phyloP scores from a whole-genome alignment of 2,329 filamentous ascomycete genomes.

The Trichophyton simii region DNA sequence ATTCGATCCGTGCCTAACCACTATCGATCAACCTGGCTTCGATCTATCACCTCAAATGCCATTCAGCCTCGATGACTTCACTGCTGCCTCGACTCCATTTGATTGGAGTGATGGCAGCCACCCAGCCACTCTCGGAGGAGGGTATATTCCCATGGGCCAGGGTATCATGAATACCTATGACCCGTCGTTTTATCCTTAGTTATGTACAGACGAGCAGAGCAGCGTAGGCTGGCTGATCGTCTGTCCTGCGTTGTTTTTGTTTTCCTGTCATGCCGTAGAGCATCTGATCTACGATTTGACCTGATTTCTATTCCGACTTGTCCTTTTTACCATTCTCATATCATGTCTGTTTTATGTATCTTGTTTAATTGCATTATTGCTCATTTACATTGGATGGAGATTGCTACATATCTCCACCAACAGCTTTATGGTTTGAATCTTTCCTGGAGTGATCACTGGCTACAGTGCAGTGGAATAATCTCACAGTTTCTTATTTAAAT shows the following conservation, averaged over 20 bases:
- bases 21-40: not conserved
- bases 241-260: slow-evolving; percentile 22
- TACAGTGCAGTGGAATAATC: slow-evolving; percentile 1
- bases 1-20: slow-evolving; percentile 5
- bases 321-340: slow-evolving; percentile 14
- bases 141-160: slow-evolving; percentile 21
- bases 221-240: slow-evolving; percentile 24
- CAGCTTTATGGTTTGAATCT: not conserved
- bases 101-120: slow-evolving; percentile 6
- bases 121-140: slow-evolving; percentile 11
- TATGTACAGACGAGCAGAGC: slow-evolving; percentile 19
- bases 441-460: not conserved
- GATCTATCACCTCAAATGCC: slow-evolving; percentile 7
- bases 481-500: slow-evolving; percentile 1
- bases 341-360: slow-evolving; percentile 18
- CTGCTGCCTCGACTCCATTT: slow-evolving; percentile 8
- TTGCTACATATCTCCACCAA: not conserved
- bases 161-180: slow-evolving; percentile 23
- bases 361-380: slow-evolving; percentile 17
- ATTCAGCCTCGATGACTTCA: slow-evolving; percentile 14
- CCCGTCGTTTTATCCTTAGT: slow-evolving; percentile 19
- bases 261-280: slow-evolving; percentile 24
- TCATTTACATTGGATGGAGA: slow-evolving; percentile 1
- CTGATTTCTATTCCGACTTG: slow-evolving; percentile 17
- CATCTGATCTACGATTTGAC: slow-evolving; percentile 12